Evolutionary conservation across 805 yeast genomes (phyloP).

Genomic region (Candida boidinii): DNA sequence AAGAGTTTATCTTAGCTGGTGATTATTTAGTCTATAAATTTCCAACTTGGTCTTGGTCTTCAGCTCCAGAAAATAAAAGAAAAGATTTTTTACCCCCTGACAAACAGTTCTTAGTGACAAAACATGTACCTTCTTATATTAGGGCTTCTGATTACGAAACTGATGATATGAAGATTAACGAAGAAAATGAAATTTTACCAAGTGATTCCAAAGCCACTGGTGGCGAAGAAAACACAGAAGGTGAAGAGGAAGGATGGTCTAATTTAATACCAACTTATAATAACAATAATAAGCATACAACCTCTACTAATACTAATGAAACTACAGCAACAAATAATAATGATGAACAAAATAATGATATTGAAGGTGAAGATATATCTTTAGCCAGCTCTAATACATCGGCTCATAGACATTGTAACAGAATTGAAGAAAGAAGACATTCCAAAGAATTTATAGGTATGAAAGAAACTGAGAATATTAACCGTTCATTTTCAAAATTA

Average conservation of each 20-base stretch:
- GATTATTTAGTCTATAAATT: conserved; percentile 85
- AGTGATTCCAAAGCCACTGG: no score
- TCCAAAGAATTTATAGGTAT: conserved; percentile 13
- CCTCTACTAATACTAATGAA: no score
- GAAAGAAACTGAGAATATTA: conserved; percentile 21
- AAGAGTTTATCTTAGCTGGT: conserved; percentile 90
- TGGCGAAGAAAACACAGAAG: conserved; percentile 3
- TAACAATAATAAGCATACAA: no score
- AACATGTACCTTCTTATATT: conserved; percentile 79
- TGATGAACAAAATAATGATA: no score
- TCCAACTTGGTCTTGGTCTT: conserved; percentile 95
- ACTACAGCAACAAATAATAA: no score
- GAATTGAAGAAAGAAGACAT: conserved; percentile 18
- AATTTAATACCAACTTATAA: no score
- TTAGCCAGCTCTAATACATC: no score
- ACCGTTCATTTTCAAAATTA: no score
- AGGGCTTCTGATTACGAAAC: conserved; percentile 51
- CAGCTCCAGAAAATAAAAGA: conserved; percentile 39
- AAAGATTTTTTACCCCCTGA: conserved; percentile 75
- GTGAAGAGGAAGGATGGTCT: conserved; percentile 19
- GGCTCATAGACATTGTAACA: conserved; percentile 23
- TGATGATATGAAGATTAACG: conserved; percentile 21
- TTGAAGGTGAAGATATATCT: no score
- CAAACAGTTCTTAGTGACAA: conserved; percentile 81
- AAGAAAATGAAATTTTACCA: conserved; percentile 14